Conservation (phyloP, 2,329 filamentous ascomycete genomes). For the Nothophoma quercina region DNA sequence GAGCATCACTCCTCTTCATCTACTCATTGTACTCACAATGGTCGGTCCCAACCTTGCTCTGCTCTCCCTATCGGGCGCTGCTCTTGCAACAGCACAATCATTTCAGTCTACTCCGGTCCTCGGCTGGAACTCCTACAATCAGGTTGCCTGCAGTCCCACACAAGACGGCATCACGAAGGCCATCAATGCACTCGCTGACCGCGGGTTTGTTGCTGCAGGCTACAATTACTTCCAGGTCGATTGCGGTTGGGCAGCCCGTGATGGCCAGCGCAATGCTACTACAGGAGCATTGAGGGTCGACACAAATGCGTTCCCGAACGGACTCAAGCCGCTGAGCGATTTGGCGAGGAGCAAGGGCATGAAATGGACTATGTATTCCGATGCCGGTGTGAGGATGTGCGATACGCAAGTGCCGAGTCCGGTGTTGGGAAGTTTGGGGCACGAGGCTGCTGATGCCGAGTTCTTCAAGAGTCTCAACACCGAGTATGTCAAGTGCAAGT, state of each 20-base stretch:
- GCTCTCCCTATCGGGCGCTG: conserved; percentile 27
- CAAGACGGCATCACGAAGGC: conserved; percentile 25
- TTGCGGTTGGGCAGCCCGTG: conserved; percentile 28
- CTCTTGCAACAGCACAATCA: conserved; percentile 21
- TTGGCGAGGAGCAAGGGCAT: conserved; percentile 31
- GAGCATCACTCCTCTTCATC: background rate
- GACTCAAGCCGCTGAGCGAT: conserved; percentile 27
- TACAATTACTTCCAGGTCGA: conserved; percentile 32
- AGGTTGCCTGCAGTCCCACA: conserved; percentile 25
- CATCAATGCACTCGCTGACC: conserved; percentile 27
- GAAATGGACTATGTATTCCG: conserved; percentile 35
- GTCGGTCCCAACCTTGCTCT: conserved; percentile 14
- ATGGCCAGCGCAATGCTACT: conserved; percentile 26
- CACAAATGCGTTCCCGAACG: conserved; percentile 22
- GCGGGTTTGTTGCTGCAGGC: conserved; percentile 26
- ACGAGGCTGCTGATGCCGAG: conserved; percentile 27
- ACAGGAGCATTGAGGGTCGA: conserved; percentile 26
- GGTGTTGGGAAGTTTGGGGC: conserved; percentile 22
- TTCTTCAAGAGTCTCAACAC: conserved; percentile 32
- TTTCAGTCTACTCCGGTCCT: conserved; percentile 28
- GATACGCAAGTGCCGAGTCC: conserved; percentile 26
- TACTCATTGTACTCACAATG: conserved; percentile 28
- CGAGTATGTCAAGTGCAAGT: conserved; percentile 29
- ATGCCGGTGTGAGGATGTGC: conserved; percentile 31
- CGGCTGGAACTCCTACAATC: conserved; percentile 32